Evolutionary conservation across 371 early-diverging fungal genomes (phyloP).

Genomic region (Mucor velutinosus): DNA sequence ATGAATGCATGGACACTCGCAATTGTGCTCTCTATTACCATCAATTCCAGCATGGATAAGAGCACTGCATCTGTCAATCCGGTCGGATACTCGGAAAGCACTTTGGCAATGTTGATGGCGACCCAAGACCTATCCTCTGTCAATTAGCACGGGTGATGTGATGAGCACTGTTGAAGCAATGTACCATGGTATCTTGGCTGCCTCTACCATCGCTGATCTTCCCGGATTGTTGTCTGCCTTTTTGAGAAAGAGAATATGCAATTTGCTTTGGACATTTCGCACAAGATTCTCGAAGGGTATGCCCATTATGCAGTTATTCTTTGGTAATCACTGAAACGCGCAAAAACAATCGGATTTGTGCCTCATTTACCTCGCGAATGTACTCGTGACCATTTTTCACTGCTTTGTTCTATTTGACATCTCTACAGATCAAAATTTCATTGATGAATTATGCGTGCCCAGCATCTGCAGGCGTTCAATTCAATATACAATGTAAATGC

Average conservation of each 20-base stretch:
- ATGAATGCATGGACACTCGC: neutral
- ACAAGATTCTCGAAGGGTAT: slow-evolving; percentile 19
- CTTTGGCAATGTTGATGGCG: slow-evolving; percentile 19
- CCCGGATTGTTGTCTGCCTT: slow-evolving; percentile 21
- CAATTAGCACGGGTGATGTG: neutral
- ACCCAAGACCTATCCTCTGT: slow-evolving; percentile 27
- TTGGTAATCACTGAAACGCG: neutral
- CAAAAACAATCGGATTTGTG: neutral
- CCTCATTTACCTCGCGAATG: neutral
- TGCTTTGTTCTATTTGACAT: neutral
- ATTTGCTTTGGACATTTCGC: slow-evolving; percentile 10
- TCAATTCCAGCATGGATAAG: slow-evolving; percentile 25
- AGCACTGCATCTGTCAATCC: slow-evolving; percentile 23
- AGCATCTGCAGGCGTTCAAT: too few relatives aligned
- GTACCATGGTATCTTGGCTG: slow-evolving; percentile 28
- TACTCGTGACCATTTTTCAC: neutral
- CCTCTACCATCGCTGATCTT: neutral
- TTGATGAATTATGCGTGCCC: too few relatives aligned
- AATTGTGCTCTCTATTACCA: slow-evolving; percentile 6
- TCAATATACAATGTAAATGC: too few relatives aligned
- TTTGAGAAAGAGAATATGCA: slow-evolving; percentile 16
- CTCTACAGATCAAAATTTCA: too few relatives aligned
- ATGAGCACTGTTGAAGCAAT: too few relatives aligned
- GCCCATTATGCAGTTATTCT: slow-evolving; percentile 9
- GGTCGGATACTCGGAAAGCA: slow-evolving; percentile 25